Evolutionary conservation across 805 yeast genomes (phyloP), one percentile per base, ranked within the genome.

Genomic region (Torulaspora maleeae): DNA sequence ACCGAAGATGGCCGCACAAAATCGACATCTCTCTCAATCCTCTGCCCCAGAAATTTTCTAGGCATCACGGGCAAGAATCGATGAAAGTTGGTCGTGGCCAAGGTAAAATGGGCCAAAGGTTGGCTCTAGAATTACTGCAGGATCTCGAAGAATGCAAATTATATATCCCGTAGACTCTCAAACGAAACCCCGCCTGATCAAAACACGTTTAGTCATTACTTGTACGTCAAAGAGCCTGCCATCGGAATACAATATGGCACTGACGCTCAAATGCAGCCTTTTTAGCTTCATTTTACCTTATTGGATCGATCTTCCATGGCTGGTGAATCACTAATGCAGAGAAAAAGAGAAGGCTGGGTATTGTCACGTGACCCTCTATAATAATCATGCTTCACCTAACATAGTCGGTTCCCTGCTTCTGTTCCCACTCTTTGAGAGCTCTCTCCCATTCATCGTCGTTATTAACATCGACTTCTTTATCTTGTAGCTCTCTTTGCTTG

Each of bases 391-490:
- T 22, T 41, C 50, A 60, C 25, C 55, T 56, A 10, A 57, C 58
- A 40, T 55, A 63, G 22, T 56, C 54, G 6, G 61, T 58, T 11
- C 69, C 60, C 38, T 68, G 73, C 20, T 67, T 64, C 20, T 63
- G 66, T 47, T 77, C 82, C 81, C 83, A 82, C n/a, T 79, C 76
- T 41, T 71, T 70, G 28, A 82, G 59, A 1, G 83, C 80, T 15
- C 66, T 66, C 30, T 82, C 85, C 88, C 90, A 83, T 54, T 85
- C 88, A 47, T 79, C 82, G 16, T 82, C 90, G 16, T 74, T 79
- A 22, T 76, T 72, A 11, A 78, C 66, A 45, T 84, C 82, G n/a
- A 78, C 60, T 9, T 73, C 68, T 51, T 71, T 70, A 4, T 70
- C 68, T 19, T 68, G 59, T 38, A 59, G 51, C 38, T 72, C 72